Base-by-base conservation (phyloP, 2,329 filamentous ascomycete genomes). In the Coleophoma cylindrospora region DNA sequence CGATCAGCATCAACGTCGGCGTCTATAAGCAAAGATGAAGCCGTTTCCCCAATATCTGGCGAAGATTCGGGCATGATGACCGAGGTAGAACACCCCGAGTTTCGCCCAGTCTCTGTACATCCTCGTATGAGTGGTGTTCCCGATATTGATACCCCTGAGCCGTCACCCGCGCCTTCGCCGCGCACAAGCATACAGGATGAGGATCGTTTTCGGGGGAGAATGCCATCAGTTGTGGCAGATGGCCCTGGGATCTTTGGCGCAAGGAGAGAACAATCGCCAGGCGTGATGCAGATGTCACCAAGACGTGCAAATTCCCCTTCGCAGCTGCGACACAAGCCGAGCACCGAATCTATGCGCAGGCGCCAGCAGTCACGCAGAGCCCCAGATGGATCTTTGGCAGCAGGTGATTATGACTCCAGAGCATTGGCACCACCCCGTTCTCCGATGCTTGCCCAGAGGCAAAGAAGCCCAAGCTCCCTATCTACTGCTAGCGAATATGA, bases 101-200 rank as follows among this genome's bases (percentile, higher is more conserved):
- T 65, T 49, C 78, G 88, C 49, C 88, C 87, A 2, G 73, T 80
- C 54, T 91, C 88, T 3, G 83, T 89, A 74, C 84, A 91, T 60
- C 87, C 87, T 21, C 79, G 83, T 27, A 80, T 91, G 72, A 89
- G 87, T 64, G 58, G 55, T 41, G 49, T 40, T 21, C 47, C 43
- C 8, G 9, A 22, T 8, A 15, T 32, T 21, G 45, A 53, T 6
- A 17, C 33, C 13, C 38, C 38, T 47, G 34, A 38, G 14, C 47
- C 57, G 34, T 40, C 50, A 12, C 40, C 50, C 10, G 27, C 27
- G 27, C 27, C 27, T 8, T 27, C 27, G 6, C 48, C 55, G 38
- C 49, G 40, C 34, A 46, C 60, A 12, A 51, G 57, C 33, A 34
- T 50, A 14, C 47, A 50, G 10, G 57, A 58, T 15, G 61, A 62